Evolutionary conservation across 169 alveolate genomes (phyloP), one percentile per base, ranked within the genome.

Genomic region (Eimeria brunetti): DNA sequence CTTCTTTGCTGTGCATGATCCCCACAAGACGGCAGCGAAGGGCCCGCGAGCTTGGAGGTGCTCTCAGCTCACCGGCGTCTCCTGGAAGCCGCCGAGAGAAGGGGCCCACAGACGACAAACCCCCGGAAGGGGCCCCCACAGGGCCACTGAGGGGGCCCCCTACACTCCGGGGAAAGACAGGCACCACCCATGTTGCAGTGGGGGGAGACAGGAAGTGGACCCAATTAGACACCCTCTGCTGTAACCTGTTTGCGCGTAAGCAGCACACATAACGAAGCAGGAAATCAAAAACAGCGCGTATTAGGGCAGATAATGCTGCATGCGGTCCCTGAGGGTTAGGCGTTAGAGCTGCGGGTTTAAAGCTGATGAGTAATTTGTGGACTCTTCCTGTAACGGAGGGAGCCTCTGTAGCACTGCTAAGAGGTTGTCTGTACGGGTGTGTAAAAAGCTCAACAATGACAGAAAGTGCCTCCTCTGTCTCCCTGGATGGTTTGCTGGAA

Each of bases 11-110:
- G 41, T 27, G 88, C 60, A 81, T 18, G 71, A 46, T 20, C 73
- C 89, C 89, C 38, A 46, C 89, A 30, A 81, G 30, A 18, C 89
- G 89, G 89, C 89, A 81, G 73, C 89, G 64, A 33, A 81, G 71
- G 44, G 89, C 71, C 53, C 89, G 64, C 44, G 62, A 11, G 67
- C 89, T 81, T 46, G 89, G 89, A 16, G 89, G 89, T 53, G 89
- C 89, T 27, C 30, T 44, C 58, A 81, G 53, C 38, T 58, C 51
- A 51, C 14, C 27, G 51, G 30, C 51, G 18, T 24, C 46, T 8
- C n/a, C 73, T 4, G 69, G 53, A 53, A 44, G 20, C 44, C 89
- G 89, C 73, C 89, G 89, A 81, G 67, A 33, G 89, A 51, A 2
- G 60, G 49, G 89, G 46, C 67, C 89, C 38, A 12, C 73, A 49